These are phyloP conservation scores for Limonium bicolor DNA, from an alignment of 148 eudicot genomes.

Conservation along the genomic window DNA sequence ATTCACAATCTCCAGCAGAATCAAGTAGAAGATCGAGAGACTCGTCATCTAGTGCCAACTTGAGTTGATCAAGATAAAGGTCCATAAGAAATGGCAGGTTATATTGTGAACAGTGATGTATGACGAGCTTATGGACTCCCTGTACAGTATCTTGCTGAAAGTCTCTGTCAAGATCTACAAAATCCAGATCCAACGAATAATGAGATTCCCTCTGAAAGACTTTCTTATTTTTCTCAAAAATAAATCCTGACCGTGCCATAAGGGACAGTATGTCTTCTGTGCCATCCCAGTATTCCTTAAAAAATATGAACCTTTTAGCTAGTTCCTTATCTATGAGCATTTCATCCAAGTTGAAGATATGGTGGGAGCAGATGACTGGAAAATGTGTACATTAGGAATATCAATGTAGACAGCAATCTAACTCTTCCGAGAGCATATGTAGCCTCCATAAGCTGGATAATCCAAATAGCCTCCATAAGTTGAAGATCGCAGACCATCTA, in stretches of 20 bases:
- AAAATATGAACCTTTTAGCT: conserved; percentile 54
- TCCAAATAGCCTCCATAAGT: conserved; percentile 28
- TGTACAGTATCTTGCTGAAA: conserved; percentile 28
- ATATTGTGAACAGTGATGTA: conserved; percentile 46
- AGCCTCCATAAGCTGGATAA: conserved; percentile 29
- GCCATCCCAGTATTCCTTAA: conserved; percentile 70
- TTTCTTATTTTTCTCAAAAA: conserved; percentile 15
- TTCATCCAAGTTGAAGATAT: conserved; percentile 73
- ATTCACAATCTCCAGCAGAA: conserved; percentile 68
- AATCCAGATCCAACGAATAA: conserved; percentile 20
- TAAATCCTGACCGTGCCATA: conserved; percentile 69
- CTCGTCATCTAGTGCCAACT: conserved; percentile 48
- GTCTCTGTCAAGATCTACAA: conserved; percentile 14
- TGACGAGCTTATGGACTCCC: conserved; percentile 60
- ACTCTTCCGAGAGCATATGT: conserved; percentile 42
- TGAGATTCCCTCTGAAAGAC: conserved; percentile 18
- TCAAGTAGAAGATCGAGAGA: conserved; percentile 40
- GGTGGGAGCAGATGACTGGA: conserved; percentile 30
- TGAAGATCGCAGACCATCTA: conserved; percentile 43
- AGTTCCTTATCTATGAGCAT: conserved; percentile 63
- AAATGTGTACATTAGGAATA: conserved; percentile 46
- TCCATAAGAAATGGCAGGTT: conserved; percentile 81
- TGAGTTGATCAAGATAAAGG: conserved; percentile 82
- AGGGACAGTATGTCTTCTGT: conserved; percentile 52
- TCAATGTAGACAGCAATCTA: conserved; percentile 63